phyloP scores from a whole-genome alignment of 305 asterid genomes.

The Lippia alba region DNA sequence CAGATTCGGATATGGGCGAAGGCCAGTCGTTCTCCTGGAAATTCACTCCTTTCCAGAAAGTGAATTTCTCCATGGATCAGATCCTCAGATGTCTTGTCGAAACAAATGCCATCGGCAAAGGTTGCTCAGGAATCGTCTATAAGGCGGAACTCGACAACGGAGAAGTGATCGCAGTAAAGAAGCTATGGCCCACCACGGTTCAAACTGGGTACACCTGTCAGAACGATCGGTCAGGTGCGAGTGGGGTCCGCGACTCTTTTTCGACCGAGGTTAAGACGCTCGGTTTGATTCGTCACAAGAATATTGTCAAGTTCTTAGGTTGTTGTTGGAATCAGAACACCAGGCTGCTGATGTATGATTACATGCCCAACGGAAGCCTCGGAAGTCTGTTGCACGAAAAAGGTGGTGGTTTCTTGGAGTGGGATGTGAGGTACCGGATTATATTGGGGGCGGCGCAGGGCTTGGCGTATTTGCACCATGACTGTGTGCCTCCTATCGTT shows the following conservation, averaged over 20 bases:
- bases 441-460: constrained; percentile 85
- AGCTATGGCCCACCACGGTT: constrained; percentile 67
- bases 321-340: constrained; percentile 81
- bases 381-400: constrained; percentile 77
- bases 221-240: constrained; percentile 40
- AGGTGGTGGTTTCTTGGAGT: constrained; percentile 61
- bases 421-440: constrained; percentile 77
- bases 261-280: constrained; percentile 80
- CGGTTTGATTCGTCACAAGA: constrained; percentile 82
- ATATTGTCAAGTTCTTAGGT: constrained; percentile 82
- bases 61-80: constrained; percentile 68
- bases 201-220: constrained; percentile 40
- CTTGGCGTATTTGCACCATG: constrained; percentile 83
- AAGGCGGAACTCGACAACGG: constrained; percentile 70
- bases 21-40: constrained; percentile 62
- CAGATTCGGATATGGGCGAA: constrained; percentile 70
- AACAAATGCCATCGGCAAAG: constrained; percentile 80
- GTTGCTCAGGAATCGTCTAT: constrained; percentile 88
- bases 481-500: constrained; percentile 80
- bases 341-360: constrained; percentile 81
- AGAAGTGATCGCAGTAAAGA: constrained; percentile 78
- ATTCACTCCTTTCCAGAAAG: constrained; percentile 80
- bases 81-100: constrained; percentile 68
- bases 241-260: constrained; percentile 75
- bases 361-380: constrained; percentile 87